These are phyloP conservation scores for Pinus taeda DNA, from an alignment of 75 land plant genomes.

Conservation along the genomic window DNA sequence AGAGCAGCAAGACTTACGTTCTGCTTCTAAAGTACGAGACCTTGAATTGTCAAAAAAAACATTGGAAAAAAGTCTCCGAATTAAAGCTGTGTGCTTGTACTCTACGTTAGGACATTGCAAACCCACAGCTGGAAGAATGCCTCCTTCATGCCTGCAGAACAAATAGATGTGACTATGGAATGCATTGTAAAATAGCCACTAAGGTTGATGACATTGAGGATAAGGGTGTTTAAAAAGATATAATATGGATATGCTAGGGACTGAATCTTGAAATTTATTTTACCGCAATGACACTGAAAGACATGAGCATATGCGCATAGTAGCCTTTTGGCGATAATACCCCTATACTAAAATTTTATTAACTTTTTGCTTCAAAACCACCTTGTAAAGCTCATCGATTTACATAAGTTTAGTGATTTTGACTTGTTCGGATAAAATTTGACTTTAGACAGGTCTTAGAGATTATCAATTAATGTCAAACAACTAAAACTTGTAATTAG, in stretches of 20 bases:
- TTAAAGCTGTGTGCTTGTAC: background rate
- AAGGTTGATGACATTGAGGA: background rate
- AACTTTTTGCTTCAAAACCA: background rate
- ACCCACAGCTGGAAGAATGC: slow-evolving; percentile 36
- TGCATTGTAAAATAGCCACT: background rate
- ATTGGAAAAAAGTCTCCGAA: background rate
- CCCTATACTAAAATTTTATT: background rate
- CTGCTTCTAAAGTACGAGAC: background rate
- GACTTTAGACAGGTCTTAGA: background rate
- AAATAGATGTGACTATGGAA: background rate
- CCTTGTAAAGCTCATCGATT: background rate
- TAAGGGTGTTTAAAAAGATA: background rate
- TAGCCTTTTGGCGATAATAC: background rate
- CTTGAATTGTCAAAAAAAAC: background rate
- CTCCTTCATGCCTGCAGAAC: slow-evolving; percentile 72
- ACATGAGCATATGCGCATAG: background rate
- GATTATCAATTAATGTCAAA: background rate
- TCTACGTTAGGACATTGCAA: background rate
- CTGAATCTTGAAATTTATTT: background rate
- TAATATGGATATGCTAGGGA: background rate
- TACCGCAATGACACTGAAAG: background rate
- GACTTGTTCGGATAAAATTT: background rate
- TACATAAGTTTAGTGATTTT: background rate
- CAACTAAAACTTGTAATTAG: background rate
- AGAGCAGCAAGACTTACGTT: slow-evolving; percentile 5